Base-by-base conservation (phyloP, 176 grass and related monocot species). In the Calamus simplicifolius region DNA sequence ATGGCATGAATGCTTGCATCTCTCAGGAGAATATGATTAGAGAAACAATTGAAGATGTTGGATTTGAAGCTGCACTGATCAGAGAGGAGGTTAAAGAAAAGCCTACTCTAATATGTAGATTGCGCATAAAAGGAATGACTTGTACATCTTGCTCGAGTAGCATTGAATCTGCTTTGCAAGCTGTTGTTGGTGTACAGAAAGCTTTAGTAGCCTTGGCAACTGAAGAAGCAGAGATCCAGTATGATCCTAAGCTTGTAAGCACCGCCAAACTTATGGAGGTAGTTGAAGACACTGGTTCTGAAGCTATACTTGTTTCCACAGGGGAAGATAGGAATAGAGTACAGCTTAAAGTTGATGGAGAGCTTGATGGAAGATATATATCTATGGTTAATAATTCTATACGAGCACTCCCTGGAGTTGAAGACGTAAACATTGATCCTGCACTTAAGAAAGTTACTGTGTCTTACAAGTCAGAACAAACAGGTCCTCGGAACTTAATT, bases 121-220 rank as follows among this genome's bases (percentile, higher is more conserved):
- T 97, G 72, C 84, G 85, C 51, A 85, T 97, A 82, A 97, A 88
- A 75, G 92, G 84, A 67, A 97, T 97, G 92, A 79, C 75, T 27
- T 88, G 92, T 62, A 91, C 85, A 43, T 85, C 88, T 77, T 97
- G 92, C 70, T 27, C 87, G 66, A 73, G 43, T 35, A 85, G 78
- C 31, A 73, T 97, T 51, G 81, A 88, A 73, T 97, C 76, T 69
- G 69, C 66, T 62, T 59, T 97, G 80, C 77, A 77, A 79, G 70
- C 62, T 72, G 59, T 80, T 76, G 69, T 72, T 50, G 92, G 92
- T 19, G 73, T 91, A 62, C 84, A 85, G 63, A 97, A 78, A 71
- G 92, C 84, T 67, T 76, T 78, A 7, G 87, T 97, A 70, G 84
- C 78, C 10, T 65, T 97, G 73, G 84, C 87, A 76, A 97, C 75